phyloP scores from a whole-genome alignment of 441 rosid genomes.

The Macaranga tanarius region DNA sequence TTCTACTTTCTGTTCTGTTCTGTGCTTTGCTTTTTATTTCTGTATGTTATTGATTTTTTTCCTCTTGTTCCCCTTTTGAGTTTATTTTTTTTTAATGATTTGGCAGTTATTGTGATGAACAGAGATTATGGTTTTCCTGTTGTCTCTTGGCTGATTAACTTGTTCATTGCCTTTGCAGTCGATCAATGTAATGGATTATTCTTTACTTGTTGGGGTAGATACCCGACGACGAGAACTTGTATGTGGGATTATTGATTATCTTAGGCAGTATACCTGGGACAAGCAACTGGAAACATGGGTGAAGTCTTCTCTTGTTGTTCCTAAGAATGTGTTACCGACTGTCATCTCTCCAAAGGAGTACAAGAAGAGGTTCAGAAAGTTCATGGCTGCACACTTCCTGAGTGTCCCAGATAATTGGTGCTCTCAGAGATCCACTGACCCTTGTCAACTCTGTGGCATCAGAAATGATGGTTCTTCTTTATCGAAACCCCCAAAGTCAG shows the following conservation, averaged over 20 bases:
- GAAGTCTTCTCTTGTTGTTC: conserved; percentile 81
- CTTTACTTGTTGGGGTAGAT: conserved; percentile 89
- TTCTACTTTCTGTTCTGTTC: background rate
- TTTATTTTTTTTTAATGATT: background rate
- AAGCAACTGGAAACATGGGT: conserved; percentile 97
- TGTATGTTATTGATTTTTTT: background rate
- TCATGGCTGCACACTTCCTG: conserved; percentile 78
- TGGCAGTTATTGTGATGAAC: background rate
- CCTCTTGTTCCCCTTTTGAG: background rate
- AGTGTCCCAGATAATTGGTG: conserved; percentile 96
- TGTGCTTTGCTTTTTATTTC: background rate
- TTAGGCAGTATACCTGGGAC: conserved; percentile 98
- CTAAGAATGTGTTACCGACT: conserved; percentile 78
- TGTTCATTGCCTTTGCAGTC: conserved; percentile 44
- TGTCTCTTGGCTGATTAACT: conserved; percentile 10
- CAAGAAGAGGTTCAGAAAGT: conserved; percentile 90
- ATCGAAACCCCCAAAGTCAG: conserved; percentile 21
- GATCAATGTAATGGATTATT: conserved; percentile 97
- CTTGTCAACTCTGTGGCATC: conserved; percentile 46
- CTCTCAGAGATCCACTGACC: conserved; percentile 37
- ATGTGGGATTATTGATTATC: conserved; percentile 94
- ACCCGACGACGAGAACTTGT: conserved; percentile 66
- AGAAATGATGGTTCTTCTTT: conserved; percentile 23
- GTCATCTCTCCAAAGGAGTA: conserved; percentile 90
- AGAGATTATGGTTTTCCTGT: background rate